Conservation (phyloP, 2,329 filamentous ascomycete genomes). For the Aspergillus candidus region DNA sequence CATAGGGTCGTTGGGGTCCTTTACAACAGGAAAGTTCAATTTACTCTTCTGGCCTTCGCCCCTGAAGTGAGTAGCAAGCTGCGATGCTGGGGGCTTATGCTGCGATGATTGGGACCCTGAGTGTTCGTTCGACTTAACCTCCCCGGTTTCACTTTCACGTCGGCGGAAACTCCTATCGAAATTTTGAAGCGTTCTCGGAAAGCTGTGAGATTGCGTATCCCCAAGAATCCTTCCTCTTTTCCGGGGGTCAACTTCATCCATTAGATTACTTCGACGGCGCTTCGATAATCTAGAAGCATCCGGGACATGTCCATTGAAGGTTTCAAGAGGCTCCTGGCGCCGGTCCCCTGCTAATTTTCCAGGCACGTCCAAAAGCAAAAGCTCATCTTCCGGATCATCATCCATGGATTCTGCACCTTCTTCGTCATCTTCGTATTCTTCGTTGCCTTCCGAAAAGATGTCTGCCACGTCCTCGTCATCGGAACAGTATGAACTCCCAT, state of each 20-base stretch:
- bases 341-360: background rate
- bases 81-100: slow-evolving; percentile 19
- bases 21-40: slow-evolving; percentile 68
- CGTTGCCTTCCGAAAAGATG: slow-evolving; percentile 8
- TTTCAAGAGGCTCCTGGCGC: background rate
- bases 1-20: slow-evolving; percentile 62
- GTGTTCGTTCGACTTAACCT: slow-evolving; percentile 5
- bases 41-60: slow-evolving; percentile 36
- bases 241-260: background rate
- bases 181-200: background rate
- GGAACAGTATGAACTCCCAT: slow-evolving; percentile 36
- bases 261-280: background rate
- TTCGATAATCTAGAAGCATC: background rate
- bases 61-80: slow-evolving; percentile 22
- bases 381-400: slow-evolving; percentile 18
- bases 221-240: slow-evolving; percentile 9
- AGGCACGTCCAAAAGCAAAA: slow-evolving; percentile 10
- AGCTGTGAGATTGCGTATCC: background rate
- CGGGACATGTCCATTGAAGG: no score
- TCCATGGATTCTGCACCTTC: slow-evolving; percentile 5
- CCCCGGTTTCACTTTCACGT: background rate
- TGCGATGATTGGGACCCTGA: slow-evolving; percentile 13
- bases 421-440: slow-evolving; percentile 11
- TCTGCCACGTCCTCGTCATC: slow-evolving; percentile 38
- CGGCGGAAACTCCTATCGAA: background rate